Percentiles rank a stretch among this genome's conserved stretches.
Evolutionary conservation across 2,329 filamentous ascomycete species (phyloP).

Genomic region (Penicillium sp.): DNA sequence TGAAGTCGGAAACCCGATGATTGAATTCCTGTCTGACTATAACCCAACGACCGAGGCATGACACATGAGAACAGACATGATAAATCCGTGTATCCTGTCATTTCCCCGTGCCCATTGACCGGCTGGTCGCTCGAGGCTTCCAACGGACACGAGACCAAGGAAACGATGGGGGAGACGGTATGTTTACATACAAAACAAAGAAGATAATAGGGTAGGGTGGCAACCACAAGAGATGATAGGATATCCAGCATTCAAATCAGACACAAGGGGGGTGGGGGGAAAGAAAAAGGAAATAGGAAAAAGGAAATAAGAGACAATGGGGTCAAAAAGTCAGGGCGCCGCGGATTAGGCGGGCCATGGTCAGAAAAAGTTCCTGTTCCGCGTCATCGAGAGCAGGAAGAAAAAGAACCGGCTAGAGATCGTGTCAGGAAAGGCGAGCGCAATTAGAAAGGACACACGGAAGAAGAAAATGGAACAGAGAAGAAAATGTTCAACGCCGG

Average conservation of each 20-base stretch:
- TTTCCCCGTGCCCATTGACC: slow-evolving; percentile 32
- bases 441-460: slow-evolving; percentile 34
- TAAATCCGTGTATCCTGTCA: slow-evolving; percentile 35
- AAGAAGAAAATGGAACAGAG: slow-evolving; percentile 28
- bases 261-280: slow-evolving; percentile 19
- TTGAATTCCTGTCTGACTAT: slow-evolving; percentile 34
- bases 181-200: slow-evolving; percentile 39
- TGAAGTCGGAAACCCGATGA: slow-evolving; percentile 28
- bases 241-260: slow-evolving; percentile 44
- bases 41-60: slow-evolving; percentile 40
- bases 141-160: slow-evolving; percentile 32
- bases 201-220: slow-evolving; percentile 22
- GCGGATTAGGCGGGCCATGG: not conserved
- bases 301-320: slow-evolving; percentile 31
- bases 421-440: slow-evolving; percentile 33
- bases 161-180: slow-evolving; percentile 34
- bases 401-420: slow-evolving; percentile 27
- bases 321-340: slow-evolving; percentile 21
- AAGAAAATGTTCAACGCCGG: slow-evolving; percentile 31
- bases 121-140: slow-evolving; percentile 28
- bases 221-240: slow-evolving; percentile 42
- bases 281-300: slow-evolving; percentile 17
- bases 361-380: slow-evolving; percentile 23
- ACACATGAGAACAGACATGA: slow-evolving; percentile 44
- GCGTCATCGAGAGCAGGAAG: slow-evolving; percentile 30